Base-by-base conservation (phyloP, 2,329 filamentous ascomycete species). In the Neospermospora avenae region DNA sequence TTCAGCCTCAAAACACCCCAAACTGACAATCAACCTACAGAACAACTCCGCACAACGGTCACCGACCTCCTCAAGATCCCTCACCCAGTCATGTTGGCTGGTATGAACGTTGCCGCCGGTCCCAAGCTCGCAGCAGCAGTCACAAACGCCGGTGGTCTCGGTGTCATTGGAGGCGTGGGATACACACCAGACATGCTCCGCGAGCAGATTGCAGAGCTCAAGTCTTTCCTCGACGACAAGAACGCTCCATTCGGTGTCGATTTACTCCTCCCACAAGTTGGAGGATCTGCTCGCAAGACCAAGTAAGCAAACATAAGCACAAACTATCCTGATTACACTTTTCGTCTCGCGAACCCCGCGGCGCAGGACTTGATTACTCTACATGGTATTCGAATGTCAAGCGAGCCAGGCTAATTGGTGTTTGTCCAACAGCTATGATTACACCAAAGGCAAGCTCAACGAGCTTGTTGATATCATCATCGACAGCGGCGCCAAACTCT, bases 41-140 rank as follows among this genome's bases (percentile, higher is more conserved):
- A 95, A 80, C 83, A 90, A 81, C 88, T 99, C 77, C 90, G 90
- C 73, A 99, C 95, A 57, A 87, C 90, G 68, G 82, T 93, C 72
- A 99, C 95, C 70, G 93, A 98, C 84, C 89, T 98, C 67, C 89
- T 99, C 79, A 90, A 91, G 82, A 98, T 99, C 84, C 91, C 96
- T 76, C 95, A 99, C 79, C 95, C 95, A 61, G 82, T 99, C 74
- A 81, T 99, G 72, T 87, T 99, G 64, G 95, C 95, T 70, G 95
- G 95, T 76, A 99, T 99, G 95, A 98, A 99, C 83, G 95, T 98
- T 65, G 95, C 95, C 59, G 95, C 95, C 62, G 95, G 95, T 54
- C 95, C 95, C 58, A 96, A 92, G 83, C 87, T 99, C 72, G 95
- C 95, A 56, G 95, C 95, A 35, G 95, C 95, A 44, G 95, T 99